Evolutionary conservation across 1,284 basidiomycete species (phyloP), one percentile per base, ranked within the genome.

Genomic region (Coriolopsis trogii): DNA sequence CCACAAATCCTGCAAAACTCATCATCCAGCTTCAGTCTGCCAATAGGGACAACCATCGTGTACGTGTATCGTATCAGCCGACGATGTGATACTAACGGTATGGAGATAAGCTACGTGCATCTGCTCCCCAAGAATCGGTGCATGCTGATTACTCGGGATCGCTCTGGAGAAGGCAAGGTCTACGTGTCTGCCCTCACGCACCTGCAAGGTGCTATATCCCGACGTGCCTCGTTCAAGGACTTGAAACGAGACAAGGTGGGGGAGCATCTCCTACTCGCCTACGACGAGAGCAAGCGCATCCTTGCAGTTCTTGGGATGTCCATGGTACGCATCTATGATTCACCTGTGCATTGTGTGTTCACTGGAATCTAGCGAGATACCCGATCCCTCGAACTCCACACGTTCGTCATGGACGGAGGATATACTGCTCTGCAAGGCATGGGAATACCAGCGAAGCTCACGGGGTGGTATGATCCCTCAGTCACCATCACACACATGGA

Each of bases 231-330:
- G 45, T 53, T 0, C 37, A 57, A 2, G 28, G 50, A 25, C 0
- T 61, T 83, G 8, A 66, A 74, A 39, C 70, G 68, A 7, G 73
- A 75, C 49, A 79, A 75, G 55, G 70, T 80, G 2, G 82, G 79
- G 0, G 60, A 67, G 1, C 61, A 76, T 6, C 68, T 73, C 33
- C 13, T 76, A 4, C 45, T 83, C 3, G 68, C 81, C 0, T 81
- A 74, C 47, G 78, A 84, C 34, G 82, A 84, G 58, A 59, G 61
- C 6, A 79, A 75, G 55, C 72, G 74, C 0, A 72, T 73, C 62
- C 59, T 84, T 78, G 77, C 29, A 68, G 71, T 7, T 59, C 68
- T 0, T 67, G 70, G 2, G 75, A 49, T 25, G 16, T 16, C 3
- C 21, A 33, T 29, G 18, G 24, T 21, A 38, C 25, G 23, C 15